Base-by-base conservation (phyloP, 768 basidiomycete genomes). In the Tylopilus cervinicoccineus region DNA sequence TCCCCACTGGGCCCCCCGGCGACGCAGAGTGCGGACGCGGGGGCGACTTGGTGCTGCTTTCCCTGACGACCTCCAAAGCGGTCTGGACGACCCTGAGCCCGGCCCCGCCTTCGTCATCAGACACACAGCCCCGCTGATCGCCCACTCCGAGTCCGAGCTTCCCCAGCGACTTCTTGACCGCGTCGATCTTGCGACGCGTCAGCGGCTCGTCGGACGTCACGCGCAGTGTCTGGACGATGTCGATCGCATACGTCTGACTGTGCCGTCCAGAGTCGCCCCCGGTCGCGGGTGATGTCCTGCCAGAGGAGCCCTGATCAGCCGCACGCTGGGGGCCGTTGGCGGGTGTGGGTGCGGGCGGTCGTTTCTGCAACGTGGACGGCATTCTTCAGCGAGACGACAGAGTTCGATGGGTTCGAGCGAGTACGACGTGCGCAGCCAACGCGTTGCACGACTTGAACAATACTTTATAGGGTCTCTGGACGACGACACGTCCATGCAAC, bases 171-270 rank as follows among this genome's bases (percentile, higher is more conserved):
- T 58, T 60, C 59, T 67, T 69, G 53, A 67, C 62, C 12, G 53
- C 55, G 38, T 67, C 59, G 52, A 67, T 58, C 55, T 37, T 55
- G 44, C 46, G 55, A 37, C 46, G 54, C 37, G 59, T 59, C 40
- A 65, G 57, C 23, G 61, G 65, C 38, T 57, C 59, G 50, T 56
- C 47, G 27, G 63, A 67, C 39, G 51, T 56, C 31, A 69, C 50
- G 28, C 55, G 65, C 55, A 65, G 16, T 41, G 50, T 63, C 56
- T 67, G 63, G 29, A 67, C 58, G 53, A 65, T 54, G 45, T 67
- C 63, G 51, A 67, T 53, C 54, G 64, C 51, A 40, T 63, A 61
- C 29, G 61, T 55, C 20, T 54, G 50, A 19, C 46, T 54, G 13
- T 47, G 47, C 11, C 42, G 51, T 32, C 29, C 32, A 22, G 36